phyloP scores from a whole-genome alignment of 2,329 filamentous ascomycete species.

The Aspergillus terreus region DNA sequence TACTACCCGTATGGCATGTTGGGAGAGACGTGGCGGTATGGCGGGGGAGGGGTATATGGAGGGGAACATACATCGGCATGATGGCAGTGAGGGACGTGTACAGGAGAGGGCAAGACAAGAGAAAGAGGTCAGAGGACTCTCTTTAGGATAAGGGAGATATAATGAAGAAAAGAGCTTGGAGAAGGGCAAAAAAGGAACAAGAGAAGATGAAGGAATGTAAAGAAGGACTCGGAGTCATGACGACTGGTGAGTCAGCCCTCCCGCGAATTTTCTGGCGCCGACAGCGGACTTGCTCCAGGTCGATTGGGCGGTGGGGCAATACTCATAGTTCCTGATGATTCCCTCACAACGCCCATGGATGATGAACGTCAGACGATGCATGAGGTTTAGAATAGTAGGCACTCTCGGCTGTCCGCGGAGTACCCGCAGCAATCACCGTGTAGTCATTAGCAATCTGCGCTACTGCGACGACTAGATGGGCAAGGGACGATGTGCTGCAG shows the following conservation, averaged over 20 bases:
- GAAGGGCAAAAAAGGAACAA: not conserved
- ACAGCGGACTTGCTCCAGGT: constrained; percentile 10
- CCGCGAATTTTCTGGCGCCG: constrained; percentile 11
- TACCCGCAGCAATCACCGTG: constrained; percentile 3
- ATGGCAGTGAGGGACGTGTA: constrained; percentile 14
- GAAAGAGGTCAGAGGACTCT: constrained; percentile 3
- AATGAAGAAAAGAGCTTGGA: not conserved
- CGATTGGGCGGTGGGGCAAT: not conserved
- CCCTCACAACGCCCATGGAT: not conserved
- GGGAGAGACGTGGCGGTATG: not conserved
- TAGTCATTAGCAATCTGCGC: constrained; percentile 6
- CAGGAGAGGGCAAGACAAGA: constrained; percentile 5
- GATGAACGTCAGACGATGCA: too few relatives aligned
- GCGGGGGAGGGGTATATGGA: constrained; percentile 1
- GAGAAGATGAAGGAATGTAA: constrained; percentile 5
- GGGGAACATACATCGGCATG: constrained; percentile 36
- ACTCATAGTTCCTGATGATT: not conserved
- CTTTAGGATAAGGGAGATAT: not conserved
- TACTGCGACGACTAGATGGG: too few relatives aligned
- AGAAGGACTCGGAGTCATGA: not conserved
- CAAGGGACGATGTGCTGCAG: too few relatives aligned
- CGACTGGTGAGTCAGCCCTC: constrained; percentile 9
- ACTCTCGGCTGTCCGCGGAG: not conserved
- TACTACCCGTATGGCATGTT: not conserved
- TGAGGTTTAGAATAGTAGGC: not conserved